phyloP scores from a whole-genome alignment of 2,329 filamentous ascomycete species.

The Fusarium luffae region DNA sequence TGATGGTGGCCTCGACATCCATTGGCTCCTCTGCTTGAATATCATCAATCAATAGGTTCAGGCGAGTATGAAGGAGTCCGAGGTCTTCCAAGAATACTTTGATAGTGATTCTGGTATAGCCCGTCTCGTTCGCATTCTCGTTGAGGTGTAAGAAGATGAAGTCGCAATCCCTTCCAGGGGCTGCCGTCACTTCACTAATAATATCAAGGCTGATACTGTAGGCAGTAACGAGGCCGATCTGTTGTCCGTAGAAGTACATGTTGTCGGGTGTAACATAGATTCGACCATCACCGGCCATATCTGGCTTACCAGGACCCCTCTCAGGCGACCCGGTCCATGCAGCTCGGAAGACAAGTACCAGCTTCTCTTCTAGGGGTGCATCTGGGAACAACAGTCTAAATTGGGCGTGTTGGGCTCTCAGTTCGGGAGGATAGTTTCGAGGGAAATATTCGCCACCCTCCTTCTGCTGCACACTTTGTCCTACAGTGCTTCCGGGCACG shows the following conservation, averaged over 20 bases:
- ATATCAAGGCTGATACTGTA: constrained; percentile 79
- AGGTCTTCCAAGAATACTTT: constrained; percentile 94
- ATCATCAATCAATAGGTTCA: constrained; percentile 88
- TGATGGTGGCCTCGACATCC: constrained; percentile 75
- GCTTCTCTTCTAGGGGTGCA: constrained; percentile 79
- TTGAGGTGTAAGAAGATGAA: constrained; percentile 85
- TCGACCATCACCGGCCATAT: constrained; percentile 73
- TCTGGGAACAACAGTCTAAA: constrained; percentile 92
- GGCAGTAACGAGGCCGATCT: constrained; percentile 89
- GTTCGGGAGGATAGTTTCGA: constrained; percentile 80
- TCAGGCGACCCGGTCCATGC: constrained; percentile 75
- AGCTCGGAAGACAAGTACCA: constrained; percentile 91
- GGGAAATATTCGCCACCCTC: constrained; percentile 69
- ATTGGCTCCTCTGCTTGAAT: constrained; percentile 77
- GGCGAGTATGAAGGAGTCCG: constrained; percentile 80
- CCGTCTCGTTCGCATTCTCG: constrained; percentile 70
- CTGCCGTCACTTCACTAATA: constrained; percentile 89
- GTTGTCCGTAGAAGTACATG: constrained; percentile 96
- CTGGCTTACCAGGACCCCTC: constrained; percentile 55
- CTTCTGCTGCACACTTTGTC: constrained; percentile 47
- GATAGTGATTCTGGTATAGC: constrained; percentile 80
- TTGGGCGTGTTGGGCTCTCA: constrained; percentile 89
- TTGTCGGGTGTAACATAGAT: constrained; percentile 89
- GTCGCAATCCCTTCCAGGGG: constrained; percentile 90
- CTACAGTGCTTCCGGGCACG: constrained; percentile 49